Percentiles rank a stretch among this genome's conserved stretches.
These are phyloP conservation scores for Alternaria tenuissima DNA, from an alignment of 2,329 filamentous ascomycete genomes.

Conservation along the genomic window DNA sequence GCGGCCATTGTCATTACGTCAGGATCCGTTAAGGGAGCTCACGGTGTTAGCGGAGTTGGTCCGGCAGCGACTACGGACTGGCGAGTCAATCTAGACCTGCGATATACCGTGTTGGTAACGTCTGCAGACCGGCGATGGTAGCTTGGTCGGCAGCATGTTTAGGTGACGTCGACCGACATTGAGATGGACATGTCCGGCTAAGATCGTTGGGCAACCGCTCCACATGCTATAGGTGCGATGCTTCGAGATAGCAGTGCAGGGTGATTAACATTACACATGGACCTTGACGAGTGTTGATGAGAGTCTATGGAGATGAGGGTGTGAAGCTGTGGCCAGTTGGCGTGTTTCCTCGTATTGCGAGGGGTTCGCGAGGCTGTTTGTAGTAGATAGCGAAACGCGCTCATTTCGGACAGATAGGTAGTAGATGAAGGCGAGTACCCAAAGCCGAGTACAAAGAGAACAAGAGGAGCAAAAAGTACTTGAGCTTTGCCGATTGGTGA, in stretches of 20 bases:
- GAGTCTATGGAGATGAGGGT: background rate
- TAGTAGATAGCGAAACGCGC: too few relatives aligned
- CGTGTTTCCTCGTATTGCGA: too few relatives aligned
- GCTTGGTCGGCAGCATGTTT: background rate
- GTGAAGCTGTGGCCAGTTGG: too few relatives aligned
- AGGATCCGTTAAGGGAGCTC: background rate
- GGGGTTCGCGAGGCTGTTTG: too few relatives aligned
- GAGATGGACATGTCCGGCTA: conserved; percentile 2
- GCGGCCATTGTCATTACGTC: conserved; percentile 1
- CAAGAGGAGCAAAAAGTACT: background rate
- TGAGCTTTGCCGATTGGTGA: background rate
- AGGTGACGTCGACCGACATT: conserved; percentile 7
- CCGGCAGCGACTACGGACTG: background rate
- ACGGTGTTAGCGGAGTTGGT: conserved; percentile 7
- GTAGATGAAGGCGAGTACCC: too few relatives aligned
- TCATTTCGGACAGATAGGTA: too few relatives aligned
- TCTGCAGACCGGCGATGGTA: background rate
- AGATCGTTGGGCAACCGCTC: background rate
- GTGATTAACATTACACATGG: background rate
- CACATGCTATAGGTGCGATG: background rate
- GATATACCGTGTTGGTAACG: background rate
- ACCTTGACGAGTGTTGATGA: background rate
- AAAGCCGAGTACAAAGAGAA: background rate
- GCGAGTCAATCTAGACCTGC: background rate
- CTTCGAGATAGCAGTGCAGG: background rate